These are phyloP conservation scores for Phytophthora pisi DNA, from an alignment of 352 stramenopile species.

Conservation along the genomic window DNA sequence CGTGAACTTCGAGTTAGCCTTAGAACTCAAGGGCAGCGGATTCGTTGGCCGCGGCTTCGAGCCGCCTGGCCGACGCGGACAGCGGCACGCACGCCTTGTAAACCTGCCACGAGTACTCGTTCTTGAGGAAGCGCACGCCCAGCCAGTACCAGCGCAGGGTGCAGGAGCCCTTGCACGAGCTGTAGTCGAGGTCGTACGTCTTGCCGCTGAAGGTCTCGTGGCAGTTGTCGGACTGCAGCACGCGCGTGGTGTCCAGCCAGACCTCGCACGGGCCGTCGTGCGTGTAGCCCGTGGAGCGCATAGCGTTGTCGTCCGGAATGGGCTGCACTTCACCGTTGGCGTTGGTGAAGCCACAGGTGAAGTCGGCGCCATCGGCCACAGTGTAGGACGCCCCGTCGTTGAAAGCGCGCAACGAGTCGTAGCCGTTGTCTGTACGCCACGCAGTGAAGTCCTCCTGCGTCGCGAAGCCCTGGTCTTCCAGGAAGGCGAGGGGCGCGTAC, in stretches of 20 bases:
- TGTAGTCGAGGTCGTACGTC: conserved; percentile 53
- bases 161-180: conserved; percentile 43
- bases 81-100: conserved; percentile 58
- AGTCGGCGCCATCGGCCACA: conserved; percentile 36
- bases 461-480: conserved; percentile 54
- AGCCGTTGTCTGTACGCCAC: conserved; percentile 47
- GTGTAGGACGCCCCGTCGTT: conserved; percentile 51
- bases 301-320: conserved; percentile 35
- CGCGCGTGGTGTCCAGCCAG: conserved; percentile 48
- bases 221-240: conserved; percentile 52
- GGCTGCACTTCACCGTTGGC: conserved; percentile 28
- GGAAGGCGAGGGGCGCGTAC: conserved; percentile 54
- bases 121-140: conserved; percentile 51
- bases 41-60: conserved; percentile 34
- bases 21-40: conserved; percentile 28
- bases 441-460: conserved; percentile 51
- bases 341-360: conserved; percentile 47
- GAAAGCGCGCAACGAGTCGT: conserved; percentile 51
- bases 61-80: conserved; percentile 26
- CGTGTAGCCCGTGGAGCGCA: conserved; percentile 54
- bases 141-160: conserved; percentile 56
- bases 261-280: conserved; percentile 57
- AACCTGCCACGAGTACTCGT: conserved; percentile 57
- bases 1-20: conserved; percentile 7
- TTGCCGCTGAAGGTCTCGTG: conserved; percentile 37